phyloP scores from a whole-genome alignment of 2,329 filamentous ascomycete genomes.

The Sarocladiaceae sp. region DNA sequence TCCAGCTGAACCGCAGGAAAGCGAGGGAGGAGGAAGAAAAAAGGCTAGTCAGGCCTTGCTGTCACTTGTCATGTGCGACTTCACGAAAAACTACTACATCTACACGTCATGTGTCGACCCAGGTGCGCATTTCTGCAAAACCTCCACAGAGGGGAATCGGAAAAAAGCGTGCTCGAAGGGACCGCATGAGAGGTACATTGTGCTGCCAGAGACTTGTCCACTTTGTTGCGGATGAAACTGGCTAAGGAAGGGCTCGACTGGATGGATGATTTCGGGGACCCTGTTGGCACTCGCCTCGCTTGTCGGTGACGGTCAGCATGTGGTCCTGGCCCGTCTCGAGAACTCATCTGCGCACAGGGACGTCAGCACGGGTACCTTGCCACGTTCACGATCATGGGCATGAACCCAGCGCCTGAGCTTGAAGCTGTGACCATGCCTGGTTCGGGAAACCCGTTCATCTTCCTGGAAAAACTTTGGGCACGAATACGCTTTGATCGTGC shows the following conservation, averaged over 20 bases:
- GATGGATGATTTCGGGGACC: too few relatives aligned
- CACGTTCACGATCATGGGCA: neutral
- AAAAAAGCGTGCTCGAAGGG: slow-evolving; percentile 56
- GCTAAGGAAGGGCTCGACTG: too few relatives aligned
- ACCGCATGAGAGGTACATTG: slow-evolving; percentile 71
- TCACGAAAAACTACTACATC: slow-evolving; percentile 74
- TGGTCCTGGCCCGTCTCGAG: too few relatives aligned
- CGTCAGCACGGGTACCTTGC: too few relatives aligned
- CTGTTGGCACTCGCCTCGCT: neutral
- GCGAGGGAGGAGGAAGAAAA: slow-evolving; percentile 70
- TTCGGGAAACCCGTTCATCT: too few relatives aligned
- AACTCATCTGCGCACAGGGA: too few relatives aligned
- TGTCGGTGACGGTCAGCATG: too few relatives aligned
- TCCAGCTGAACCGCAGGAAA: slow-evolving; percentile 66
- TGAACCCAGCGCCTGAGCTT: too few relatives aligned
- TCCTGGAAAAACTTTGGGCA: too few relatives aligned
- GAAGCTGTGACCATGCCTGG: too few relatives aligned
- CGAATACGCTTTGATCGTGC: too few relatives aligned
- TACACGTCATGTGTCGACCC: slow-evolving; percentile 68
- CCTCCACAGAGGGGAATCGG: slow-evolving; percentile 61
- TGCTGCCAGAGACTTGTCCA: slow-evolving; percentile 58
- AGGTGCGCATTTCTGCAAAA: slow-evolving; percentile 66
- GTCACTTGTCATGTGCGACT: slow-evolving; percentile 57
- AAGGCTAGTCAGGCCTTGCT: too few relatives aligned
- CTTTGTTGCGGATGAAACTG: slow-evolving; percentile 27